These are phyloP conservation scores for Ilex asprella DNA, from an alignment of 257 asterid species.

Conservation along the genomic window DNA sequence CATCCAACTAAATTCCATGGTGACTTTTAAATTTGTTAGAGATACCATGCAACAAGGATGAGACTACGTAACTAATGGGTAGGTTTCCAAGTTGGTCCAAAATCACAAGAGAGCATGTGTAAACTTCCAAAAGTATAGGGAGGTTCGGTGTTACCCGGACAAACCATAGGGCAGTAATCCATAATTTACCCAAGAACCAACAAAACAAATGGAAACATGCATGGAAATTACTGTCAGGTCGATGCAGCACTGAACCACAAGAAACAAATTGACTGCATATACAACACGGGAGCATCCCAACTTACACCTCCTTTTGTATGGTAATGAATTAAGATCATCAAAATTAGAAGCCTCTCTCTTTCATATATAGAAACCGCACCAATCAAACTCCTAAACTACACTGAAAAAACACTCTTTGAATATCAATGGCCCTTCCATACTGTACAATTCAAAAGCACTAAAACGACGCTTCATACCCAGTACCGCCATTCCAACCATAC, in stretches of 20 bases:
- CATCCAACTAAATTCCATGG: too few species aligned
- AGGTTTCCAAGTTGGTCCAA: too few species aligned
- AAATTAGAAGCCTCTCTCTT: slow-evolving; percentile 51
- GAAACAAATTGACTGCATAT: slow-evolving; percentile 20
- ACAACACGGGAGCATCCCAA: slow-evolving; percentile 19
- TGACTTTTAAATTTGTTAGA: too few species aligned
- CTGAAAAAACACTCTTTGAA: slow-evolving; percentile 27
- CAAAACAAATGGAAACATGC: neutral
- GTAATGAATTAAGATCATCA: slow-evolving; percentile 32
- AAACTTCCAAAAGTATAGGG: too few species aligned
- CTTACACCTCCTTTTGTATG: slow-evolving; percentile 28
- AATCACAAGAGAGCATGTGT: too few species aligned
- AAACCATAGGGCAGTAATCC: too few species aligned
- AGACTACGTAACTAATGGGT: too few species aligned
- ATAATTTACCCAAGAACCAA: too few species aligned
- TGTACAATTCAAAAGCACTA: slow-evolving; percentile 57
- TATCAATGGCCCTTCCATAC: slow-evolving; percentile 40
- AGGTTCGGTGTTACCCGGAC: too few species aligned
- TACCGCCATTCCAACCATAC: slow-evolving; percentile 52
- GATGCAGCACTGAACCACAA: slow-evolving; percentile 23
- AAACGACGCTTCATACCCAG: slow-evolving; percentile 57
- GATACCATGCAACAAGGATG: too few species aligned
- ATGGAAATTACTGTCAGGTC: slow-evolving; percentile 13
- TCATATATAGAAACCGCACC: slow-evolving; percentile 14
- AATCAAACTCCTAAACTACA: slow-evolving; percentile 38